A percentile compares a stretch with the other conserved stretches of the same genome.
Conservation (phyloP, 2,329 filamentous ascomycete genomes). For the Huntiella decipiens region DNA sequence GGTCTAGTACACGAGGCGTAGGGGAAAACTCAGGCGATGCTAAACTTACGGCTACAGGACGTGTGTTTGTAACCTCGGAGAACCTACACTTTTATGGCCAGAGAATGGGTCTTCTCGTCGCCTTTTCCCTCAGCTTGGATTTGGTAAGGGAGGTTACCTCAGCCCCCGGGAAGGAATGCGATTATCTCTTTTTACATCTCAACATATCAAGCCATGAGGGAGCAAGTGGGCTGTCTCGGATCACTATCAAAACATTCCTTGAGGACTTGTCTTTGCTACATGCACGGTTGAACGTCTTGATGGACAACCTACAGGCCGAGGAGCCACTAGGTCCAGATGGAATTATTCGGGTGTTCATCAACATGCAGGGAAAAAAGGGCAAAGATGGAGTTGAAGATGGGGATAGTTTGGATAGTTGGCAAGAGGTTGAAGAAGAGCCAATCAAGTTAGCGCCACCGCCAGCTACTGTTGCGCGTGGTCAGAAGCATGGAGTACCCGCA, state of each 20-base stretch:
- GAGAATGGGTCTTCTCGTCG: conserved; percentile 74
- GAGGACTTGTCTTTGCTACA: conserved; percentile 72
- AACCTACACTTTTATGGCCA: conserved; percentile 95
- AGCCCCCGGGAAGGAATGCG: conserved; percentile 79
- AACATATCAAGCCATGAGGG: not conserved
- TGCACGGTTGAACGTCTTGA: conserved; percentile 63
- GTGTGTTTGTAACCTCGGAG: conserved; percentile 71
- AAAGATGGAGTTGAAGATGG: conserved; percentile 28
- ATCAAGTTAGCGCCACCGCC: conserved; percentile 31
- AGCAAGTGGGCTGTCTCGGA: conserved; percentile 42
- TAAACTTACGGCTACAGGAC: conserved; percentile 40
- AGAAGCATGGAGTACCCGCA: conserved; percentile 1
- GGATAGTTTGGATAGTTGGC: conserved; percentile 38
- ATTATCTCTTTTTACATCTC: conserved; percentile 61
- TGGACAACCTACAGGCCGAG: conserved; percentile 59
- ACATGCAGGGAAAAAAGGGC: conserved; percentile 38
- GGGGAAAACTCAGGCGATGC: conserved; percentile 18
- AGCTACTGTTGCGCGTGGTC: conserved; percentile 23
- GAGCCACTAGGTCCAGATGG: conserved; percentile 50
- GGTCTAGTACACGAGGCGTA: conserved; percentile 33
- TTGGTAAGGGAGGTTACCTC: conserved; percentile 74
- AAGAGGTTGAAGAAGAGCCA: conserved; percentile 27
- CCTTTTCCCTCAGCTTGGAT: conserved; percentile 56
- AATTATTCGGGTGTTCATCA: conserved; percentile 52
- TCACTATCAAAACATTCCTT: conserved; percentile 84